Evolutionary conservation across 495 filamentous ascomycete genomes (phyloP).

Genomic region (Xylaria intraflava): DNA sequence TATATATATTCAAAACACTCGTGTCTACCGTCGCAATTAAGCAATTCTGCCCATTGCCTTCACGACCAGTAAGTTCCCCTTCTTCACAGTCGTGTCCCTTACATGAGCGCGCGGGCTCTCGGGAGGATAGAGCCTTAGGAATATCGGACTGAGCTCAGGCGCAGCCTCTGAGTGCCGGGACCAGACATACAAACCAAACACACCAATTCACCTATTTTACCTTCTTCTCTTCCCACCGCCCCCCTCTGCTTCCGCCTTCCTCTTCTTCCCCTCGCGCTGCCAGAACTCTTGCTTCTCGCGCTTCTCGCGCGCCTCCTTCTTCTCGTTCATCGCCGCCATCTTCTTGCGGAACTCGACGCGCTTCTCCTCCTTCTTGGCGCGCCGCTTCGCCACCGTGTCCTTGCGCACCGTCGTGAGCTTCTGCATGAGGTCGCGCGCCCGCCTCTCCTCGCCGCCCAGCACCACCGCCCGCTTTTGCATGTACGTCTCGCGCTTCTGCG

Average conservation of each 20-base stretch:
- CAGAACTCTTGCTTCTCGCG: constrained; percentile 89
- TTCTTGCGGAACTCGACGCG: constrained; percentile 70
- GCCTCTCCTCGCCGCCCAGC: constrained; percentile 69
- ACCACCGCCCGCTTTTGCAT: constrained; percentile 91
- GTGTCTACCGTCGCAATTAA: no score
- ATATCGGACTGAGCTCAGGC: no score
- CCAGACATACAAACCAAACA: background rate
- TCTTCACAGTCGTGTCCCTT: no score
- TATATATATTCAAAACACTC: no score
- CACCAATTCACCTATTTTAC: constrained; percentile 7
- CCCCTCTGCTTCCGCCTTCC: constrained; percentile 56
- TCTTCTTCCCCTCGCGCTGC: constrained; percentile 90
- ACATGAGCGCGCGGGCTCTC: no score
- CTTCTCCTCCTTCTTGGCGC: constrained; percentile 78
- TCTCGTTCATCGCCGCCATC: constrained; percentile 72
- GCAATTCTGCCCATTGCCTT: no score
- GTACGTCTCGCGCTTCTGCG: constrained; percentile 77
- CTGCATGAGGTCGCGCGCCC: constrained; percentile 83
- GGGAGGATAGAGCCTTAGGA: no score
- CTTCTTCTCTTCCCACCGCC: constrained; percentile 66
- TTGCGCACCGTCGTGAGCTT: constrained; percentile 87
- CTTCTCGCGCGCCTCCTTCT: constrained; percentile 76
- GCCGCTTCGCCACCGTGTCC: constrained; percentile 77
- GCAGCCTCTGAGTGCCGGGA: no score
- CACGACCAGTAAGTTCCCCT: no score